Percentiles rank a stretch among this genome's conserved stretches.
Conservation (phyloP, 306 rosid genomes). For the Quercus aquifolioides region DNA sequence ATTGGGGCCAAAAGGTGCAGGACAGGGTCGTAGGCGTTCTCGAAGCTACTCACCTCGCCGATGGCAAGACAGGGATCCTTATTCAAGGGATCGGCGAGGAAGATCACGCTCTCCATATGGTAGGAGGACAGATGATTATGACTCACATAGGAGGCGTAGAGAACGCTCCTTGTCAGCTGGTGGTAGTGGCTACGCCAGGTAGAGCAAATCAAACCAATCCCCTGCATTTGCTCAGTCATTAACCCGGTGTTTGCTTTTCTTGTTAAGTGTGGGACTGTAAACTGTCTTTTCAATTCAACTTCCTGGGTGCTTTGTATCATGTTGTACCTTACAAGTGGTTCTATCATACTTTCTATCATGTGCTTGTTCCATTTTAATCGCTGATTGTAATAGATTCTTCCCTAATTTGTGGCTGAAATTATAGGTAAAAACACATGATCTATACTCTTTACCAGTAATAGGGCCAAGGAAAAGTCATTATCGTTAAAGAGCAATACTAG, state of each 20-base stretch:
- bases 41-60: constrained; percentile 39
- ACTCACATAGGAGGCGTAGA: constrained; percentile 27
- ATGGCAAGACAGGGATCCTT: constrained; percentile 31
- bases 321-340: background rate
- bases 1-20: constrained; percentile 22
- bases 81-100: constrained; percentile 36
- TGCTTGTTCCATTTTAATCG: too few species aligned
- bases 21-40: constrained; percentile 28
- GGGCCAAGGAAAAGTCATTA: too few species aligned
- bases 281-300: too few species aligned
- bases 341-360: background rate
- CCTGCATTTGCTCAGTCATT: background rate
- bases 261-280: background rate
- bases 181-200: constrained; percentile 9
- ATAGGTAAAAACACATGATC: background rate
- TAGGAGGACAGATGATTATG: constrained; percentile 28
- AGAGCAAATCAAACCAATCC: background rate
- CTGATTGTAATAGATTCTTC: too few species aligned
- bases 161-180: constrained; percentile 22
- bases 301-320: background rate
- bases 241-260: background rate
- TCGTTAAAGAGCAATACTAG: too few species aligned
- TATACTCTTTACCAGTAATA: too few species aligned
- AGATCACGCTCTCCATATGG: constrained; percentile 39
- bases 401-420: background rate